phyloP scores from a whole-genome alignment of 495 filamentous ascomycete species.

The Astrothelium subdiscretum region DNA sequence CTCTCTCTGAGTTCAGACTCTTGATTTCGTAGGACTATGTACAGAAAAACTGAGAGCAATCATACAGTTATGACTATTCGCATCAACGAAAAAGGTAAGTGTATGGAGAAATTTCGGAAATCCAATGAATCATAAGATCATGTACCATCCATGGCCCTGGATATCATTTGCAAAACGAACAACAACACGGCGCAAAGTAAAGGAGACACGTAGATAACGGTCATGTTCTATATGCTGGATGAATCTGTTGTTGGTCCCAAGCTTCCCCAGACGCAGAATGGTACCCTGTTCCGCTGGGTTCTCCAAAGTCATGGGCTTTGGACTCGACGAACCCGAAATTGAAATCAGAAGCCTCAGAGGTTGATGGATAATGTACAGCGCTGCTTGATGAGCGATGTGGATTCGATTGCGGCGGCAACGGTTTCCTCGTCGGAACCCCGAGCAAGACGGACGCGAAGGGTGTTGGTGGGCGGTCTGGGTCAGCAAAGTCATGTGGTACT shows the following conservation, averaged over 20 bases:
- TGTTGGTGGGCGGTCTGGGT: background rate
- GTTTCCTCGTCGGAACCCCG: background rate
- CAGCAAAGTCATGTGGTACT: background rate
- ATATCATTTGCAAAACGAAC: background rate
- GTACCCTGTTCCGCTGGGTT: background rate
- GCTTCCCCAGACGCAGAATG: constrained; percentile 1
- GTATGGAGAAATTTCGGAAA: too few relatives aligned
- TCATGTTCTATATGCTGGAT: background rate
- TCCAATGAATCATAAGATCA: background rate
- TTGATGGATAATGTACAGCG: background rate
- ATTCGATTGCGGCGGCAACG: background rate
- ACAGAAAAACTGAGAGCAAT: background rate
- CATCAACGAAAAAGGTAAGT: too few relatives aligned
- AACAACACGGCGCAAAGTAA: background rate
- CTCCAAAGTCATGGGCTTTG: background rate
- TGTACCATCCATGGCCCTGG: background rate
- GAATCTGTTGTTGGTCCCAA: background rate
- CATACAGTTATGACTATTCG: too few relatives aligned
- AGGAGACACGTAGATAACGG: background rate
- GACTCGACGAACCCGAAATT: background rate
- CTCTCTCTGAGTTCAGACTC: background rate
- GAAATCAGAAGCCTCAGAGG: background rate
- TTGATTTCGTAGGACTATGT: background rate
- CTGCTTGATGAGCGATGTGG: background rate
- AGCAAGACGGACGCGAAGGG: background rate